Evolutionary conservation across 2,329 filamentous ascomycete species (phyloP), one percentile per base, ranked within the genome.

Genomic region (Fusarium aywerte): DNA sequence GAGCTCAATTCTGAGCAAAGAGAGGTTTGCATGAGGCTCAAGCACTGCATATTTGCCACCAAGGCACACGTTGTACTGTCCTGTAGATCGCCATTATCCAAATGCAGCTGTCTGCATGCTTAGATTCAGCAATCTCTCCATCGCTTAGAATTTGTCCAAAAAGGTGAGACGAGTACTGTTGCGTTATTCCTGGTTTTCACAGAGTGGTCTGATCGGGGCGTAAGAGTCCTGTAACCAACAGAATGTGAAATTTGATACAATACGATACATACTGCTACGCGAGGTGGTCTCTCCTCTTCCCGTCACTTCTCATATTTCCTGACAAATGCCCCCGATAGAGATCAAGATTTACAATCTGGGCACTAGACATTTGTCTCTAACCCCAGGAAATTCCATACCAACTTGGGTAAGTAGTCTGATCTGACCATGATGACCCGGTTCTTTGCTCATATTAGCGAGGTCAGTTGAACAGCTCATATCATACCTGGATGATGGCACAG

Each of bases 41-140:
- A 27, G 13, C 42, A 36, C 32, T 32, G 18, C 55, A 40, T n/a
- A 16, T 31, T 49, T 12, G 11, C 16, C 29, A 12, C 23, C n/a
- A 16, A 21, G n/a, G 13, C n/a, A 45, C 51, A 7, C 16, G n/a
- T 15, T 4, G 32, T n/a, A n/a, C n/a, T n/a, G n/a, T n/a, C n/a
- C n/a, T n/a, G n/a, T 16, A 45, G 32, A 61, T 45, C 56, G 45
- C n/a, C 23, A 49, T 36, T 11, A 49, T 7, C 20, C 23, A 12
- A 11, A 38, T 39, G n/a, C 27, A 25, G 38, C 32, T 13, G 16
- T 10, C 15, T 20, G 42, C 23, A 35, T 35, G n/a, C 10, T 42
- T 31, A 59, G 54, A 50, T 50, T 18, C 57, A 18, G 42, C 42
- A 51, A 27, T 60, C 42, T 12, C 7, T 20, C 4, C n/a, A 21